These are phyloP conservation scores for Nasturtium officinale DNA, from an alignment of 345 rosid genomes.

Conservation along the genomic window DNA sequence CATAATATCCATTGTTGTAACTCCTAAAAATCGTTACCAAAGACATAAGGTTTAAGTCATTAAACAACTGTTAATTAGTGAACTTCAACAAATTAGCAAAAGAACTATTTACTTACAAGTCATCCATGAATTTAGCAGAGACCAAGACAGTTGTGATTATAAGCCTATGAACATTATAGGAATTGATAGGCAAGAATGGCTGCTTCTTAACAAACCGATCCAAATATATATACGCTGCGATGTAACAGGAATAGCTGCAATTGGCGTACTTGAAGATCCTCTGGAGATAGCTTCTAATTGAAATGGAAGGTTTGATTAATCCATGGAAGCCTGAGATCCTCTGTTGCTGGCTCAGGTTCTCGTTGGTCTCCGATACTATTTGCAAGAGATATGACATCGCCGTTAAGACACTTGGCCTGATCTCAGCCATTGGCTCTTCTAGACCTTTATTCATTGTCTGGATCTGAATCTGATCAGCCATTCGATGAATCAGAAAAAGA, in stretches of 20 bases:
- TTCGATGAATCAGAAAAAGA: conserved; percentile 14
- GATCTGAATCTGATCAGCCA: conserved; percentile 37
- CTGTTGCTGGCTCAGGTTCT: conserved; percentile 49
- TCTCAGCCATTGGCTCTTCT: conserved; percentile 32
- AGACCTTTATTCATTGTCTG: conserved; percentile 29
- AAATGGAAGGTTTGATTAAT: conserved; percentile 56
- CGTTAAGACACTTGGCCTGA: conserved; percentile 56
- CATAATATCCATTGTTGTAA: conserved; percentile 69
- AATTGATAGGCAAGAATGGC: conserved; percentile 57
- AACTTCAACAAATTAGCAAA: background rate
- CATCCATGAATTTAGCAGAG: conserved; percentile 87
- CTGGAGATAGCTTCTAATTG: conserved; percentile 65
- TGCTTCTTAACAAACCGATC: conserved; percentile 67
- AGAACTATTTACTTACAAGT: conserved; percentile 55
- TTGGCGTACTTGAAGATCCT: conserved; percentile 77
- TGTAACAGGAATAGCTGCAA: conserved; percentile 77
- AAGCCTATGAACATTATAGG: conserved; percentile 68
- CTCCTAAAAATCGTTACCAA: conserved; percentile 39
- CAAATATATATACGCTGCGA: conserved; percentile 74
- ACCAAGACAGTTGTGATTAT: conserved; percentile 76
- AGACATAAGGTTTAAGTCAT: background rate
- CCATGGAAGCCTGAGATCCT: conserved; percentile 62
- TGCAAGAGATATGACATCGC: conserved; percentile 65
- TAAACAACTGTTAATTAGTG: conserved; percentile 2
- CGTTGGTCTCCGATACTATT: conserved; percentile 61